Conservation (phyloP, 306 rosid species). For the Quercus bicolor region DNA sequence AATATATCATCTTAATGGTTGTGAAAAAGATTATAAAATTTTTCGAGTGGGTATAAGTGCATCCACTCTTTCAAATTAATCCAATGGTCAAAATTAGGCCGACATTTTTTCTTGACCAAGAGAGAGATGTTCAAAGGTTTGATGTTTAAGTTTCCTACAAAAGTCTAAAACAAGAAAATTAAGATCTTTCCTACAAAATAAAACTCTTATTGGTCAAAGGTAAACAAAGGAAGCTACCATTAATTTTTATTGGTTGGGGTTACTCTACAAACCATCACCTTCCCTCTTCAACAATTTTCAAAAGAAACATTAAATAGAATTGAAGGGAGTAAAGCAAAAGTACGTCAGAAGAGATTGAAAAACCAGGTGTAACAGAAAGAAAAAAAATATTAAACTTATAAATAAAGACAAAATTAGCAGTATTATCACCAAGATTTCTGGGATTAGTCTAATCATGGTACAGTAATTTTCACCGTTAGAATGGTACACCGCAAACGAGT, state of each 20-base stretch:
- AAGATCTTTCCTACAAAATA: conserved; percentile 14
- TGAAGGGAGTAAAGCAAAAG: conserved; percentile 32
- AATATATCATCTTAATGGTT: too few relatives aligned
- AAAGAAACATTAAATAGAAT: conserved; percentile 34
- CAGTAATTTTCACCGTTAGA: too few relatives aligned
- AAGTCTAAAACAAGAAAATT: not conserved
- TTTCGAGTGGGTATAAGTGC: not conserved
- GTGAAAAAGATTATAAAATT: too few relatives aligned
- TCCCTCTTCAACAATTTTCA: conserved; percentile 32
- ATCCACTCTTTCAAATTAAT: not conserved
- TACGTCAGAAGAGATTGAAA: conserved; percentile 54
- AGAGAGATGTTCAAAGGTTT: conserved; percentile 27
- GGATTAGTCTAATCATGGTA: not conserved
- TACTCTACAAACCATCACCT: not conserved
- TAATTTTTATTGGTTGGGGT: conserved; percentile 30
- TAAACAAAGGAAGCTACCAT: conserved; percentile 41
- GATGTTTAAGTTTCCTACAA: conserved; percentile 25
- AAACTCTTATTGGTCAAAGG: conserved; percentile 52
- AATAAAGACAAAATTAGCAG: not conserved
- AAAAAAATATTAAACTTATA: not conserved
- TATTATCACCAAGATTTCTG: not conserved
- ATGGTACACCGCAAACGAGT: too few relatives aligned
- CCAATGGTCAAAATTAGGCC: conserved; percentile 45
- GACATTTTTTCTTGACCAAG: conserved; percentile 15
- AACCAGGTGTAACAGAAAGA: conserved; percentile 8